These are phyloP conservation scores for Aegilops umbellulata DNA, from an alignment of 176 grass and related monocot genomes.

Conservation along the genomic window DNA sequence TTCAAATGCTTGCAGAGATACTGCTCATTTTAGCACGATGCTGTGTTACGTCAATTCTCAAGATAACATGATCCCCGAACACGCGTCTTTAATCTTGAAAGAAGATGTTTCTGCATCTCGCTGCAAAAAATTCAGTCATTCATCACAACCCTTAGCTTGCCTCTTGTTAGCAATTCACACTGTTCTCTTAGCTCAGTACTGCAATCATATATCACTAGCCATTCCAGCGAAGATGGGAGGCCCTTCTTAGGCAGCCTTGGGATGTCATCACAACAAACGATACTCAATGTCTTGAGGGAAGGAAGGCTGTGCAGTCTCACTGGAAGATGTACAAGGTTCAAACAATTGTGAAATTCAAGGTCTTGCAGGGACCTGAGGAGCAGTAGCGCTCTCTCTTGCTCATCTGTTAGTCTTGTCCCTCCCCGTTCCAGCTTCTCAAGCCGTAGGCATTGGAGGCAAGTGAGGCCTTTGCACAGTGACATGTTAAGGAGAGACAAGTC, in stretches of 20 bases:
- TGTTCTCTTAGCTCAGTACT: background rate
- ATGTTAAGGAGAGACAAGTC: background rate
- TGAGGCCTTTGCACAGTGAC: background rate
- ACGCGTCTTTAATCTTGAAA: no score
- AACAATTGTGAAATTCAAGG: background rate
- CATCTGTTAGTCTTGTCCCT: background rate
- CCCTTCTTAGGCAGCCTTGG: background rate
- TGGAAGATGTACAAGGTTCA: background rate
- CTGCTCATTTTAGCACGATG: no score
- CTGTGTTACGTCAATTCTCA: no score
- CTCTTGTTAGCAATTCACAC: background rate
- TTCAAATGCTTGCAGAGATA: no score
- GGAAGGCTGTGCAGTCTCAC: background rate
- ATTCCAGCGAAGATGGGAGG: background rate
- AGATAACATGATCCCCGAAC: no score
- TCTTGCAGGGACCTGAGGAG: background rate
- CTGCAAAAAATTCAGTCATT: no score
- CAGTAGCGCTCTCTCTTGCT: background rate
- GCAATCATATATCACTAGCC: background rate
- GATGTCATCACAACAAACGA: background rate
- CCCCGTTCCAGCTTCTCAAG: background rate
- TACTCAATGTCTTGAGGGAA: background rate
- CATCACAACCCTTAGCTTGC: background rate
- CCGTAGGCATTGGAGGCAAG: background rate
- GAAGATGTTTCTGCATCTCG: no score